Conservation (phyloP, 23 red algal genomes). For the Gracilaria caudata region DNA sequence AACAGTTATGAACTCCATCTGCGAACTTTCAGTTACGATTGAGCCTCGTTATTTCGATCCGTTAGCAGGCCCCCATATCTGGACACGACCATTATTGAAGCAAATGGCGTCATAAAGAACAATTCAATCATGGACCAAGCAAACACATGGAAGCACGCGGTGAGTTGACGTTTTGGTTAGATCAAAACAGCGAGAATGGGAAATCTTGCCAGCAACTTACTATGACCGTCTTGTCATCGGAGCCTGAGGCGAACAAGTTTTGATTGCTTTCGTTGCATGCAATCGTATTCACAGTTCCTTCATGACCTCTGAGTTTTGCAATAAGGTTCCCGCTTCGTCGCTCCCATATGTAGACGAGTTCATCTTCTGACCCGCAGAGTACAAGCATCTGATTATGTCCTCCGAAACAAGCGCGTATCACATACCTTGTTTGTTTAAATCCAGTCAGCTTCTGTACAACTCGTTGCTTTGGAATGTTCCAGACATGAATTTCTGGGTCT, state of each 20-base stretch:
- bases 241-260: constrained; percentile 81
- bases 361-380: constrained; percentile 92
- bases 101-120: background rate
- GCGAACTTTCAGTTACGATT: background rate
- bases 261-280: constrained; percentile 76
- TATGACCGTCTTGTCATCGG: constrained; percentile 90
- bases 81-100: no score
- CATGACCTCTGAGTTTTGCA: constrained; percentile 76
- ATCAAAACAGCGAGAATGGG: background rate
- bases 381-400: constrained; percentile 89
- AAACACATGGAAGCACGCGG: background rate
- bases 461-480: constrained; percentile 74
- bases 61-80: constrained; percentile 26
- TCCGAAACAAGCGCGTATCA: constrained; percentile 93
- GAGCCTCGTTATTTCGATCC: constrained; percentile 7
- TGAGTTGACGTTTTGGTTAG: background rate
- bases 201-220: constrained; percentile 25
- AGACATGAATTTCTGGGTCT: constrained; percentile 90
- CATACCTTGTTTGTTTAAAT: constrained; percentile 86
- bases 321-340: constrained; percentile 74
- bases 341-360: constrained; percentile 91
- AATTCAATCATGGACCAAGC: background rate
- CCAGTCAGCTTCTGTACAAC: constrained; percentile 71
- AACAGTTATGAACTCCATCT: background rate
- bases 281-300: constrained; percentile 92